Base-by-base conservation (phyloP, 2,329 filamentous ascomycete genomes). In the Hypoxylon sp. region DNA sequence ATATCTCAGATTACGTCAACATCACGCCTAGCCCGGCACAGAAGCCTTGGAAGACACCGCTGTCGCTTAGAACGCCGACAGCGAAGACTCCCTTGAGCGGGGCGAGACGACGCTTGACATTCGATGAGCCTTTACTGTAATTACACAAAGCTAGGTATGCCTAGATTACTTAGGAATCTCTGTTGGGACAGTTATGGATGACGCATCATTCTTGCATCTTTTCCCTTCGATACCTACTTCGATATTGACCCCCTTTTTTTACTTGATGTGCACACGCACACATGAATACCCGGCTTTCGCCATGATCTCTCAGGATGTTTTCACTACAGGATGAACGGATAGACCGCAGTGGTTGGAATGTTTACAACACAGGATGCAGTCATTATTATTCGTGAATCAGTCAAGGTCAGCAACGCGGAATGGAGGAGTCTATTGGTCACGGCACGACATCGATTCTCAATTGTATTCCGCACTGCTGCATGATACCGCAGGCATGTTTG, bases 1-100 rank as follows among this genome's bases (percentile, higher is more conserved):
- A 98, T 81, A 97, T 98, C 81, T 89, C 94, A 55, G 96, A 99
- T 77, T 99, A 97, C 80, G 91, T 98, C 76, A 97, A 98, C 80
- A 95, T 98, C 77, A 97, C 96, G 5, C 96, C 96, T 0, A 97
- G 93, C 75, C 96, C 96, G 19, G 96, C 93, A 25, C 96, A 97
- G 81, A 93, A 89, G 71, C 87, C 90, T 8, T 97, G 94, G 92
- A 93, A 91, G 77, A 97, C 94, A 0, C 94, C 93, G 9, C 78
- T 88, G 9, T 84, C 87, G 27, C 82, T 84, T 50, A 75, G 70
- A 54, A 75, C 74, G 43, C 74, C 74, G 7, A 76, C 74, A 8
- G 77, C 81, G 56, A 84, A 83, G 74, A 89, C 87, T 45, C 87
- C 87, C 7, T 76, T 87, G 61, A 92, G 88, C 71, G 87, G 91